Conservation (phyloP, 75 land plant species). For the Cryptomeria japonica region DNA sequence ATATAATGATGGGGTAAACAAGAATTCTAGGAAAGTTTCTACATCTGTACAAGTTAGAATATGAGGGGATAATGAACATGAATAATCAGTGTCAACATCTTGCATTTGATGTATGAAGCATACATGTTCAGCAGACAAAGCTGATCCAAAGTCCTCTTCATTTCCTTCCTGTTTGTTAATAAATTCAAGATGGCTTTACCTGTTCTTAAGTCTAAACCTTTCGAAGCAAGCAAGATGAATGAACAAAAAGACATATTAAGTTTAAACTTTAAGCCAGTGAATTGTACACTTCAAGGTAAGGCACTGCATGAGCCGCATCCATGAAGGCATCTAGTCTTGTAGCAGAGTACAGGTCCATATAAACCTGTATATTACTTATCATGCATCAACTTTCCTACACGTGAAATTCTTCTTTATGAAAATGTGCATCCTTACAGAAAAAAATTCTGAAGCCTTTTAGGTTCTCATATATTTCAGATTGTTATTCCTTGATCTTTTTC, state of each 20-base stretch:
- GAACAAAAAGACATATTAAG: background rate
- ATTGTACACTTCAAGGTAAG: slow-evolving; percentile 78
- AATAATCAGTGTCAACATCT: too few species aligned
- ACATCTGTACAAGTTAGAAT: too few species aligned
- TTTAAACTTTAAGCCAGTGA: background rate
- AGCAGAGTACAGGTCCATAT: slow-evolving; percentile 59
- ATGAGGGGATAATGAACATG: too few species aligned
- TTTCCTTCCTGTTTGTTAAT: background rate
- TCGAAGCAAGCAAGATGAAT: background rate
- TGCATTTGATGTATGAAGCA: too few species aligned
- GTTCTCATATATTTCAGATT: background rate
- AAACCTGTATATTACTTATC: slow-evolving; percentile 34
- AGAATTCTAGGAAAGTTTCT: too few species aligned
- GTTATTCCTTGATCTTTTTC: background rate
- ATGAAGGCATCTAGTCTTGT: slow-evolving; percentile 74
- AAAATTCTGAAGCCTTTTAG: background rate
- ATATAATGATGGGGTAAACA: too few species aligned
- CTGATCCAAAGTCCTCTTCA: too few species aligned
- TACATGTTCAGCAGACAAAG: too few species aligned
- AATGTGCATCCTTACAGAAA: background rate
- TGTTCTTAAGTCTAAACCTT: background rate
- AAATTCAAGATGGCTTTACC: background rate
- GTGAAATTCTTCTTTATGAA: background rate
- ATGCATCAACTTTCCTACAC: background rate
- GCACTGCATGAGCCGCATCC: slow-evolving; percentile 89